Percentiles rank a stretch among this genome's conserved stretches.
These are phyloP conservation scores for Monilinia laxa DNA, from an alignment of 2,329 filamentous ascomycete genomes.

Conservation along the genomic window DNA sequence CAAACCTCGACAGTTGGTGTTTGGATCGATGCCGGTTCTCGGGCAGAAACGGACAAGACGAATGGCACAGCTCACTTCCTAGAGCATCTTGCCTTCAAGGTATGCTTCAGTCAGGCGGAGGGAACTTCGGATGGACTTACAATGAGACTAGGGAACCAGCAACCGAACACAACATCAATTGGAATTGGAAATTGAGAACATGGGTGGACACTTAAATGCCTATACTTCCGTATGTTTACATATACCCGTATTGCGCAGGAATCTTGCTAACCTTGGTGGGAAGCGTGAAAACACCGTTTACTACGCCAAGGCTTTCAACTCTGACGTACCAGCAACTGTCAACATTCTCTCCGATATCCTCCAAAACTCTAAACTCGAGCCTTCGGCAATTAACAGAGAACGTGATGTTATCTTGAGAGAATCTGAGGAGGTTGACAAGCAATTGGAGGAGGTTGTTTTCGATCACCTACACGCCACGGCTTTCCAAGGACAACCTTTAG, in stretches of 20 bases:
- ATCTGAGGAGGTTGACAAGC: constrained; percentile 99
- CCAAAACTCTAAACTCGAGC: constrained; percentile 98
- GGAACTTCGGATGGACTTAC: constrained; percentile 31
- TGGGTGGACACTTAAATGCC: constrained; percentile 98
- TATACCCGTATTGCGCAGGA: constrained; percentile 22
- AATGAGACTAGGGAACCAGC: constrained; percentile 69
- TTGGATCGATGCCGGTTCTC: constrained; percentile 98
- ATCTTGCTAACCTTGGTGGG: constrained; percentile 31
- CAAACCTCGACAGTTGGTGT: constrained; percentile 98
- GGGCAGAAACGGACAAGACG: constrained; percentile 96
- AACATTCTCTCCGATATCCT: constrained; percentile 99
- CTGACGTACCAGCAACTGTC: constrained; percentile 92
- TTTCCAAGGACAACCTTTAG: constrained; percentile 93
- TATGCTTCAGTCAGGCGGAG: constrained; percentile 45
- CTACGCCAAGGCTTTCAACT: constrained; percentile 99
- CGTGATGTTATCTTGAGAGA: constrained; percentile 98
- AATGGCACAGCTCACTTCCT: constrained; percentile 99
- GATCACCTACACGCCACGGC: constrained; percentile 98
- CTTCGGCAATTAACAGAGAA: constrained; percentile 90
- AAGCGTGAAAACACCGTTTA: constrained; percentile 99
- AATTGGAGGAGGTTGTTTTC: constrained; percentile 98
- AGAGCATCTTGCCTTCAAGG: constrained; percentile 99
- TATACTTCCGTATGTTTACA: constrained; percentile 86
- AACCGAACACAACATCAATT: constrained; percentile 95
- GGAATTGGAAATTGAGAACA: constrained; percentile 99